Evolutionary conservation across 1,284 basidiomycete species (phyloP).

Genomic region (Porodaedalea pini): DNA sequence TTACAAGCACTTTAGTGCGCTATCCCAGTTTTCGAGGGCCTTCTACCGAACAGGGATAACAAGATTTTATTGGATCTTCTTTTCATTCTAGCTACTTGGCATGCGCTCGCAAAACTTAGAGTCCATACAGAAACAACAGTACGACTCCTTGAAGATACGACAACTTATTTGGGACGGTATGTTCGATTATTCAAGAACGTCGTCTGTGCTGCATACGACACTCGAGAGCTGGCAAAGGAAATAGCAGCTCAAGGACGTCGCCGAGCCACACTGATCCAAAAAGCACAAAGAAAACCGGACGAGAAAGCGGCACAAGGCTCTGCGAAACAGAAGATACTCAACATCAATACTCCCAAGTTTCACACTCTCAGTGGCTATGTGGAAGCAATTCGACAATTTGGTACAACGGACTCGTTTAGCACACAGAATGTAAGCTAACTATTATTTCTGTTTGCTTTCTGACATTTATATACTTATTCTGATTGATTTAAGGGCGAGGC

Average conservation of each 20-base stretch:
- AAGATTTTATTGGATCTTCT: slow-evolving; percentile 27
- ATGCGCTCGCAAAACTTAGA: slow-evolving; percentile 32
- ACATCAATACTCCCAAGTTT: slow-evolving; percentile 32
- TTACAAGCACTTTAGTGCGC: slow-evolving; percentile 29
- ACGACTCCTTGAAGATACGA: slow-evolving; percentile 23
- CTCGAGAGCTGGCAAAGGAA: slow-evolving; percentile 25
- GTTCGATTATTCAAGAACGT: slow-evolving; percentile 25
- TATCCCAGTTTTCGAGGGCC: slow-evolving; percentile 34
- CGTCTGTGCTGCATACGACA: slow-evolving; percentile 24
- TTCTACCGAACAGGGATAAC: slow-evolving; percentile 31
- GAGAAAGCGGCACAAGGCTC: neutral
- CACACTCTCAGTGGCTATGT: slow-evolving; percentile 35
- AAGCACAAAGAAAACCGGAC: neutral
- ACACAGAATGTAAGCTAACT: slow-evolving; percentile 35
- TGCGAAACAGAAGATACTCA: slow-evolving; percentile 23
- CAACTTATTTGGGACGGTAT: slow-evolving; percentile 27
- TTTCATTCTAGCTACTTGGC: slow-evolving; percentile 32
- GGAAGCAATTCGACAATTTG: slow-evolving; percentile 27
- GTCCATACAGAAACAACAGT: slow-evolving; percentile 32
- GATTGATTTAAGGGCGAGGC: slow-evolving; percentile 35
- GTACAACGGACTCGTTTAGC: slow-evolving; percentile 35
- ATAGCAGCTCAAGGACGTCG: neutral
- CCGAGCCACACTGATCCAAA: neutral
- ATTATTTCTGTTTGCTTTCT: no score
- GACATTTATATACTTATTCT: no score